Conservation (phyloP, 208 protist genomes). For the Trypanosoma avium region DNA sequence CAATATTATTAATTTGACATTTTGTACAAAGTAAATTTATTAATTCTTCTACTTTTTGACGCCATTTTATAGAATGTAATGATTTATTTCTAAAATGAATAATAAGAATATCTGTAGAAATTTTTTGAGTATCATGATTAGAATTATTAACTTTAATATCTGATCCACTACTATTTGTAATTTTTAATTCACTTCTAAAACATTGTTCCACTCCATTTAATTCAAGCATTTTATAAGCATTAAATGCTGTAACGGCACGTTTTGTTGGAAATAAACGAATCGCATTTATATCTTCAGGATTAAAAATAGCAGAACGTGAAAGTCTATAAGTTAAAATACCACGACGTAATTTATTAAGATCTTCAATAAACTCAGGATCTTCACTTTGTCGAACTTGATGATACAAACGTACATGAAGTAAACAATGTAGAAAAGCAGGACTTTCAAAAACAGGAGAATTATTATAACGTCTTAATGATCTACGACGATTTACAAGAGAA, state of each 20-base stretch:
- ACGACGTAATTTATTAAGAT: constrained; percentile 61
- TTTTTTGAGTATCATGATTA: background rate
- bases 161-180: background rate
- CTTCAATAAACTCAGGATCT: constrained; percentile 53
- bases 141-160: background rate
- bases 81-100: constrained; percentile 26
- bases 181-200: constrained; percentile 54
- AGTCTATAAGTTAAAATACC: constrained; percentile 65
- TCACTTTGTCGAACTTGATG: constrained; percentile 42
- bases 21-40: background rate
- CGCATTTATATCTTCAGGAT: constrained; percentile 44
- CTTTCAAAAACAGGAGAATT: constrained; percentile 62
- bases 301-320: constrained; percentile 57
- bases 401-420: constrained; percentile 68
- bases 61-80: constrained; percentile 16
- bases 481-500: constrained; percentile 6
- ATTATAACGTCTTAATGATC: constrained; percentile 28
- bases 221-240: constrained; percentile 68
- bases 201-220: constrained; percentile 38
- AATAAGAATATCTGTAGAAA: constrained; percentile 7
- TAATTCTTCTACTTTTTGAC: constrained; percentile 13
- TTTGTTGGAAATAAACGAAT: constrained; percentile 76
- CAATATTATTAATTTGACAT: background rate
- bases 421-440: constrained; percentile 53
- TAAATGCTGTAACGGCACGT: constrained; percentile 59